Conservation (phyloP, 345 rosid species). For the Pistacia atlantica region DNA sequence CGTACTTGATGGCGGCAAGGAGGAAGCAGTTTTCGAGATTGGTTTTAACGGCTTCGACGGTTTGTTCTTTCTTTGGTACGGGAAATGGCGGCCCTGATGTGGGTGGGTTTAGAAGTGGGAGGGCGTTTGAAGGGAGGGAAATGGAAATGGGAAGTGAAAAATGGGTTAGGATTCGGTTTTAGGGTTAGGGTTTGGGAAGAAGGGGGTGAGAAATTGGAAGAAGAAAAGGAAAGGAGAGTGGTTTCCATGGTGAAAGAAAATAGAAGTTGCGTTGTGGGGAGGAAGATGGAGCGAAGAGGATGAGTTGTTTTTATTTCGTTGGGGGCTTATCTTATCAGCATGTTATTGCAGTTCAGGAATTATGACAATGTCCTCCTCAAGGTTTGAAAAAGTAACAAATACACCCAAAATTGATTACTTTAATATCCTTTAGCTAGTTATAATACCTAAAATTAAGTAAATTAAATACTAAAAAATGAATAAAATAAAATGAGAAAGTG, state of each 20-base stretch:
- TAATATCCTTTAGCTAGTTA: too few species aligned
- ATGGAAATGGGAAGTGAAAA: conserved; percentile 6
- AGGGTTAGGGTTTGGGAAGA: conserved; percentile 28
- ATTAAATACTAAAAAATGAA: too few species aligned
- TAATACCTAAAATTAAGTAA: too few species aligned
- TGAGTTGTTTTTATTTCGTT: neutral
- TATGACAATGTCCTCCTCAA: too few species aligned
- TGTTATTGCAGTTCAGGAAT: neutral
- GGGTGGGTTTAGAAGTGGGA: conserved; percentile 17
- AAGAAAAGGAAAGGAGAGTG: conserved; percentile 62
- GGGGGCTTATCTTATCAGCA: conserved; percentile 29
- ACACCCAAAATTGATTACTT: too few species aligned
- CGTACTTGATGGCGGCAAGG: conserved; percentile 76
- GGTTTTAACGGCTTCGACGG: conserved; percentile 73
- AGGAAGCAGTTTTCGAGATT: conserved; percentile 83
- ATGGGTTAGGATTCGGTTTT: conserved; percentile 26
- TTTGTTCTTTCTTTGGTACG: conserved; percentile 82
- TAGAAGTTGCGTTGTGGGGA: neutral
- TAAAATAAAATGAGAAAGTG: too few species aligned
- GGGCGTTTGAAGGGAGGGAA: conserved; percentile 20
- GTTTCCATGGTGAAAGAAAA: conserved; percentile 55
- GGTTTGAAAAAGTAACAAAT: too few species aligned
- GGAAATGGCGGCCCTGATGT: conserved; percentile 75
- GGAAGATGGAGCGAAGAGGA: neutral
- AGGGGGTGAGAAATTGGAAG: conserved; percentile 34